Evolutionary conservation across 2,329 filamentous ascomycete genomes (phyloP).

Genomic region (Passalora sequoiae): DNA sequence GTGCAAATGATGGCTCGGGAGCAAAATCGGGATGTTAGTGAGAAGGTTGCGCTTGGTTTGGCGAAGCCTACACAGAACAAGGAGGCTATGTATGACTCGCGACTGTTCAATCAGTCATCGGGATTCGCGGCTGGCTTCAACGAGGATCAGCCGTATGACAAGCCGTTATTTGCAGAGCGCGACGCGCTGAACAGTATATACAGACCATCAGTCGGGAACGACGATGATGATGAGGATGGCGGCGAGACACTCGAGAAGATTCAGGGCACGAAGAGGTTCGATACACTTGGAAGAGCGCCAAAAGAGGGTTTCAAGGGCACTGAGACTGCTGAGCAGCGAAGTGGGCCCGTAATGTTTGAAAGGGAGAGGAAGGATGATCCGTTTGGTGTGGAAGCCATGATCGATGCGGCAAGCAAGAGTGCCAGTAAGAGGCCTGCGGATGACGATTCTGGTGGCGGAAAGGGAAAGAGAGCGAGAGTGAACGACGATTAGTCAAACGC

Average conservation of each 20-base stretch:
- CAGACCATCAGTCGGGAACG: constrained; percentile 65
- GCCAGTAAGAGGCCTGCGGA: constrained; percentile 71
- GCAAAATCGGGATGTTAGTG: constrained; percentile 92
- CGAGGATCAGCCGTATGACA: constrained; percentile 95
- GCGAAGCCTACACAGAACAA: constrained; percentile 90
- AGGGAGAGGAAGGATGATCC: constrained; percentile 73
- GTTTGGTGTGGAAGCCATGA: constrained; percentile 91
- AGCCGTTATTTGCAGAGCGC: constrained; percentile 91
- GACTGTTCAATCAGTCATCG: constrained; percentile 88
- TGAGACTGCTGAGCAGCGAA: constrained; percentile 73
- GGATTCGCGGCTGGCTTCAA: constrained; percentile 89
- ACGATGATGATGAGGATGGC: constrained; percentile 68
- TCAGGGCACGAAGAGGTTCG: constrained; percentile 78
- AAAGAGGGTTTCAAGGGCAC: constrained; percentile 84
- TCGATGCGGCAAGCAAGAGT: constrained; percentile 67
- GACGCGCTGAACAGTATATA: constrained; percentile 95
- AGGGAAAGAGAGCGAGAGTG: constrained; percentile 67
- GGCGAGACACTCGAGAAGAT: constrained; percentile 83
- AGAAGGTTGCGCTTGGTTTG: constrained; percentile 89
- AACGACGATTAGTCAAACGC: constrained; percentile 56
- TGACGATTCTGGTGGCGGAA: constrained; percentile 51
- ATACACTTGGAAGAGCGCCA: constrained; percentile 71
- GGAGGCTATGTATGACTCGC: constrained; percentile 95
- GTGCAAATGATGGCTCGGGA: constrained; percentile 91
- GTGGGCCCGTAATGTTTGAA: constrained; percentile 94